A percentile compares a stretch with the other conserved stretches of the same genome.
Evolutionary conservation across 1,284 basidiomycete species (phyloP).

Genomic region (Fomes fomentarius): DNA sequence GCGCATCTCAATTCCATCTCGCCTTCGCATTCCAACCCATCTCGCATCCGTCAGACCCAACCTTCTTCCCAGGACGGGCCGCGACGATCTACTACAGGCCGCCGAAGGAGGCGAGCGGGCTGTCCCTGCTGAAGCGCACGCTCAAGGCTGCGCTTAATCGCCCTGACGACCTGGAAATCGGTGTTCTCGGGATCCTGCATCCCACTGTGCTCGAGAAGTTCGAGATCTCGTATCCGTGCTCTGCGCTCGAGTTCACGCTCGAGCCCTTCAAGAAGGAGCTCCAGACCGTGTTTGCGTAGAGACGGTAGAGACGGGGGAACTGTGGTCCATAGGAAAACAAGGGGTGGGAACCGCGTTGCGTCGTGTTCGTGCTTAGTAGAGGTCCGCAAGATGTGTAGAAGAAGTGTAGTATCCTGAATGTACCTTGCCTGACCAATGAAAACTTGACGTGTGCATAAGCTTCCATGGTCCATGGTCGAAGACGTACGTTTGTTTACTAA

Average conservation of each 20-base stretch:
- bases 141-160: conserved; percentile 37
- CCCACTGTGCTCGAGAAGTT: conserved; percentile 91
- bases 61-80: conserved; percentile 94
- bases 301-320: neutral
- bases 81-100: conserved; percentile 89
- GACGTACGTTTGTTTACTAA: too few species aligned
- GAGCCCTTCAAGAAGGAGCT: conserved; percentile 86
- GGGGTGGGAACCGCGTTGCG: neutral
- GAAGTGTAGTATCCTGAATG: conserved; percentile 10
- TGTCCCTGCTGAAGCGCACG: conserved; percentile 34
- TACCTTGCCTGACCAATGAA: conserved; percentile 13
- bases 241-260: conserved; percentile 91
- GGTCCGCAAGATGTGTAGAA: conserved; percentile 4
- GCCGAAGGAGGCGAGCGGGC: conserved; percentile 38
- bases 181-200: conserved; percentile 87
- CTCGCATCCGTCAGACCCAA: conserved; percentile 72
- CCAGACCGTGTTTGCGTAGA: conserved; percentile 30
- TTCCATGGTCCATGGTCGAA: too few species aligned
- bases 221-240: conserved; percentile 95
- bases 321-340: too few species aligned
- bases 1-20: neutral
- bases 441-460: too few species aligned
- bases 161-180: conserved; percentile 70
- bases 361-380: neutral
- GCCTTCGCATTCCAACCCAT: too few species aligned